Conservation (phyloP, 306 rosid genomes). For the Lupinus albus region DNA sequence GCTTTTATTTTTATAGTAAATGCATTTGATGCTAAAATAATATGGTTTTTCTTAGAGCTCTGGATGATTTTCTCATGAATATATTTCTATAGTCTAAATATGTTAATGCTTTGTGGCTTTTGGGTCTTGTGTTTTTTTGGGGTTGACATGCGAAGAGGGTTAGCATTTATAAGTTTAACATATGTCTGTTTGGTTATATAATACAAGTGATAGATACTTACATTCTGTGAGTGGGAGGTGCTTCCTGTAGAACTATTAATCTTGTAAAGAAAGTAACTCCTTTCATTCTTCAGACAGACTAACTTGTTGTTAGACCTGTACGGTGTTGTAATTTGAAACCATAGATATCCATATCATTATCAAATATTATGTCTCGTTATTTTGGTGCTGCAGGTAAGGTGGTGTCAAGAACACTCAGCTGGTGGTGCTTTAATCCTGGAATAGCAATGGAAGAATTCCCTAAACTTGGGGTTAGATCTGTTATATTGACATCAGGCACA, state of each 20-base stretch:
- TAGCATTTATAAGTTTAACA: conserved; percentile 30
- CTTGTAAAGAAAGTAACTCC: conserved; percentile 24
- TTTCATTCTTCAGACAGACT: conserved; percentile 26
- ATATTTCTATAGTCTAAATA: conserved; percentile 24
- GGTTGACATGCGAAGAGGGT: conserved; percentile 12
- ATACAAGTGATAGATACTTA: not conserved
- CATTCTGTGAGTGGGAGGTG: conserved; percentile 16
- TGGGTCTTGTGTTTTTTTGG: conserved; percentile 10
- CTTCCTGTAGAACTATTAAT: conserved; percentile 26
- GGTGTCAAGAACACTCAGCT: conserved; percentile 82
- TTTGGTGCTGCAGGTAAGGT: conserved; percentile 62
- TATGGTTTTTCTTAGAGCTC: conserved; percentile 17
- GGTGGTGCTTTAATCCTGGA: conserved; percentile 99
- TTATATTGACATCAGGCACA: conserved; percentile 95
- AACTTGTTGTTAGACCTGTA: conserved; percentile 24
- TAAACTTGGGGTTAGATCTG: conserved; percentile 69
- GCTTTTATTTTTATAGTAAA: conserved; percentile 1
- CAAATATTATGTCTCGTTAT: conserved; percentile 36
- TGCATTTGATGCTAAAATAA: not conserved
- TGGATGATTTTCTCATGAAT: conserved; percentile 14
- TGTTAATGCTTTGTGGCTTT: conserved; percentile 24
- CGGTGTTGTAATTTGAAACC: conserved; percentile 2
- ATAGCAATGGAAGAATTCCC: conserved; percentile 83
- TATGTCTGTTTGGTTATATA: conserved; percentile 19
- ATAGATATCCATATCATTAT: conserved; percentile 33